A percentile compares a stretch with the other conserved stretches of the same genome.
These are phyloP conservation scores for Excoecaria cochinchinensis DNA, from an alignment of 345 rosid genomes.

Conservation along the genomic window DNA sequence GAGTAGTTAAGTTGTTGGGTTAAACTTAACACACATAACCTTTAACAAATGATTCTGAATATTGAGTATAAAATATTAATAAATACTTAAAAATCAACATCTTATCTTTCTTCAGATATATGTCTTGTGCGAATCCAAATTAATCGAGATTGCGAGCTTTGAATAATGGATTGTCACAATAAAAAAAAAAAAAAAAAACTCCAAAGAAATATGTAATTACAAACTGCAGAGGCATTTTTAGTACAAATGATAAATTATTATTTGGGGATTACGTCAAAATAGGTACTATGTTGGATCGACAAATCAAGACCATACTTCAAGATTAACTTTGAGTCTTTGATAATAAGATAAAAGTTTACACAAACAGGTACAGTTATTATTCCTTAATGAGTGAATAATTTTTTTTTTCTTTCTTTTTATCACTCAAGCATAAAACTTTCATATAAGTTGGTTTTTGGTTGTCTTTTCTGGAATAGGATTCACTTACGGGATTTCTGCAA, in stretches of 20 bases:
- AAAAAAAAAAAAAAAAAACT: no score
- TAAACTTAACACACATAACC: neutral
- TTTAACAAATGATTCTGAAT: no score
- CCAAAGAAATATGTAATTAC: neutral
- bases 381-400: slow-evolving; percentile 31
- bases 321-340: slow-evolving; percentile 6
- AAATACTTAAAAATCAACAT: no score
- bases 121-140: no score
- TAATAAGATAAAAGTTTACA: slow-evolving; percentile 17
- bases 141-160: no score
- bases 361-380: slow-evolving; percentile 22
- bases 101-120: no score
- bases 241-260: neutral
- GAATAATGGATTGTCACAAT: no score
- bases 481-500: neutral
- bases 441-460: neutral
- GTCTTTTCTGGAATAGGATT: neutral
- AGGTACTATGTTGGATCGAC: slow-evolving; percentile 14
- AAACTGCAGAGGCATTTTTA: slow-evolving; percentile 1
- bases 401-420: slow-evolving; percentile 14
- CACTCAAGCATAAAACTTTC: neutral
- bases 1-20: slow-evolving; percentile 15
- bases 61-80: no score
- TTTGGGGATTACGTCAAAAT: slow-evolving; percentile 3
- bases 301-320: slow-evolving; percentile 5